These are phyloP conservation scores for Senna siamea DNA, from an alignment of 306 rosid genomes.

Conservation along the genomic window DNA sequence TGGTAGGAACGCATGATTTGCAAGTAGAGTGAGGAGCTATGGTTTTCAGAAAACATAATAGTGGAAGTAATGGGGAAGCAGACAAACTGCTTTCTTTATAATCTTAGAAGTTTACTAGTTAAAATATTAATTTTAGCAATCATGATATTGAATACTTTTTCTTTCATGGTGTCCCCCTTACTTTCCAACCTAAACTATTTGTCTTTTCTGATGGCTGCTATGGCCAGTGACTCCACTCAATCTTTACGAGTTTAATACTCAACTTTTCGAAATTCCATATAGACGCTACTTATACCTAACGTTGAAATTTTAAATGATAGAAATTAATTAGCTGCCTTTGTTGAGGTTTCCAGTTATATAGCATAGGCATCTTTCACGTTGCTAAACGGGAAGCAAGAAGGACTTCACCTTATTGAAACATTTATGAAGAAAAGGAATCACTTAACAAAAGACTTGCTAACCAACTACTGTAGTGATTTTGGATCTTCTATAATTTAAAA, in stretches of 20 bases:
- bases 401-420: background rate
- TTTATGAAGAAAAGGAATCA: background rate
- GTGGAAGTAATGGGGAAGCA: background rate
- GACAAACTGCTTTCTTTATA: slow-evolving; percentile 15
- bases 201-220: background rate
- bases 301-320: background rate
- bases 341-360: background rate
- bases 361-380: background rate
- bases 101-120: background rate
- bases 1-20: slow-evolving; percentile 32
- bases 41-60: background rate
- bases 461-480: background rate
- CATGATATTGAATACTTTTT: background rate
- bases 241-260: background rate
- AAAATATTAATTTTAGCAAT: background rate
- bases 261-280: background rate
- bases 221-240: background rate
- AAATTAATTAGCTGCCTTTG: background rate
- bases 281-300: background rate
- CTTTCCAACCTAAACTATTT: background rate
- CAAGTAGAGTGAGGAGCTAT: background rate
- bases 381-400: background rate
- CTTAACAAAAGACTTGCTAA: background rate
- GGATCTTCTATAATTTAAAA: too few relatives aligned
- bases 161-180: background rate